Conservation (phyloP, 805 yeast species). For the Yamadazyma scolyti region DNA sequence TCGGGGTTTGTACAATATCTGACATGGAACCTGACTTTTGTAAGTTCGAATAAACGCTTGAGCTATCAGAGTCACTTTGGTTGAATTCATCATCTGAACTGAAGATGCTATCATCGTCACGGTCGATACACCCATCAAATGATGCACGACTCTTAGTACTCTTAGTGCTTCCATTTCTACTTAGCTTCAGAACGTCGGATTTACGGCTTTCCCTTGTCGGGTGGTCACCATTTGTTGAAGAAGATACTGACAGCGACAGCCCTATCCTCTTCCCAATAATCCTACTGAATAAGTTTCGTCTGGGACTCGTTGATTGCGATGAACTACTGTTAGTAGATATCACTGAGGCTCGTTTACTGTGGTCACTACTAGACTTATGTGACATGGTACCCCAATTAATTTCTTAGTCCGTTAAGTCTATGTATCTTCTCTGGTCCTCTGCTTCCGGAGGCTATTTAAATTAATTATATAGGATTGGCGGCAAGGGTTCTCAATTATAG, state of each 20-base stretch:
- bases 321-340: background rate
- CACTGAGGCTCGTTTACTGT: too few relatives aligned
- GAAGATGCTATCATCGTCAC: conserved; percentile 19
- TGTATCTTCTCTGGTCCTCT: too few relatives aligned
- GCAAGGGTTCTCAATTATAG: too few relatives aligned
- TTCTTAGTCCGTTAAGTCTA: too few relatives aligned
- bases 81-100: conserved; percentile 19
- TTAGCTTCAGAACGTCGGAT: too few relatives aligned
- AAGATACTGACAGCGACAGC: conserved; percentile 1
- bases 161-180: too few relatives aligned
- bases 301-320: too few relatives aligned
- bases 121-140: conserved; percentile 13
- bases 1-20: background rate
- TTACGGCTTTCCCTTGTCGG: background rate
- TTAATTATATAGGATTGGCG: too few relatives aligned
- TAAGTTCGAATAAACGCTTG: conserved; percentile 4
- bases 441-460: too few relatives aligned
- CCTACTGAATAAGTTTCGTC: too few relatives aligned
- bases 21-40: conserved; percentile 1
- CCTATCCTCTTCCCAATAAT: conserved; percentile 7
- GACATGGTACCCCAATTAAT: too few relatives aligned
- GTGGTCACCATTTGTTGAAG: background rate
- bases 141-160: background rate
- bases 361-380: too few relatives aligned
- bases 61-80: conserved; percentile 4